phyloP scores from a whole-genome alignment of 345 rosid species.

The Salix caprea region DNA sequence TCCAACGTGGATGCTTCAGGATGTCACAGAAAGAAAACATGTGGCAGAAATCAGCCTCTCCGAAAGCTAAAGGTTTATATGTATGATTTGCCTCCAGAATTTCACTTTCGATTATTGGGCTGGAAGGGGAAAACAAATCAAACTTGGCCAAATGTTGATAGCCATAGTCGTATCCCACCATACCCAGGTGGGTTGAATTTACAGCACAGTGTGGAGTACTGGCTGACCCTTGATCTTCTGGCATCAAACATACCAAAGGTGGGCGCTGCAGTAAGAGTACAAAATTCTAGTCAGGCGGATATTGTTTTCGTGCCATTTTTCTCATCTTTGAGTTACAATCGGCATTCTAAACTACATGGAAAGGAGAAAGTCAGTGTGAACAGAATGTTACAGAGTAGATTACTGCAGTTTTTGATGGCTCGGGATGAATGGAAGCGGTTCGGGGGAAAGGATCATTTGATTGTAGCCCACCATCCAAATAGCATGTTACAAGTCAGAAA shows the following conservation, averaged over 20 bases:
- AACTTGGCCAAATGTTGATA: conserved; percentile 62
- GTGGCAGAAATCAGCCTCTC: conserved; percentile 27
- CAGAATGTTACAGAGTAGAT: conserved; percentile 58
- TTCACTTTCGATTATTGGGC: conserved; percentile 84
- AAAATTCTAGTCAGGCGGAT: conserved; percentile 60
- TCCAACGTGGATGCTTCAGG: conserved; percentile 9
- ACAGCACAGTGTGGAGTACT: conserved; percentile 92
- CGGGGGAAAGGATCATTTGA: conserved; percentile 27
- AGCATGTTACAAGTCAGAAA: conserved; percentile 40
- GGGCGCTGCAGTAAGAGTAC: conserved; percentile 53
- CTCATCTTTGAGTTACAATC: conserved; percentile 69
- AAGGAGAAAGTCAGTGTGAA: conserved; percentile 48
- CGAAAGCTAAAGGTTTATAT: conserved; percentile 64
- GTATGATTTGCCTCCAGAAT: conserved; percentile 78
- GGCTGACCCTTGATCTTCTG: conserved; percentile 87
- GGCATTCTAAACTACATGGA: conserved; percentile 59
- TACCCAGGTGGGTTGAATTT: conserved; percentile 79
- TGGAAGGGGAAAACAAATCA: conserved; percentile 58
- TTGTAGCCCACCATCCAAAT: conserved; percentile 73
- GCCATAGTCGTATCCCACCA: conserved; percentile 38
- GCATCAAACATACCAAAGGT: conserved; percentile 46
- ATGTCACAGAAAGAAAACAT: conserved; percentile 18
- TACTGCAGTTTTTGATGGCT: conserved; percentile 28
- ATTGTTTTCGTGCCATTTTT: conserved; percentile 81
- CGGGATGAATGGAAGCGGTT: conserved; percentile 24